These are phyloP conservation scores for Scutellaria minor DNA, from an alignment of 257 asterid species.

Conservation along the genomic window DNA sequence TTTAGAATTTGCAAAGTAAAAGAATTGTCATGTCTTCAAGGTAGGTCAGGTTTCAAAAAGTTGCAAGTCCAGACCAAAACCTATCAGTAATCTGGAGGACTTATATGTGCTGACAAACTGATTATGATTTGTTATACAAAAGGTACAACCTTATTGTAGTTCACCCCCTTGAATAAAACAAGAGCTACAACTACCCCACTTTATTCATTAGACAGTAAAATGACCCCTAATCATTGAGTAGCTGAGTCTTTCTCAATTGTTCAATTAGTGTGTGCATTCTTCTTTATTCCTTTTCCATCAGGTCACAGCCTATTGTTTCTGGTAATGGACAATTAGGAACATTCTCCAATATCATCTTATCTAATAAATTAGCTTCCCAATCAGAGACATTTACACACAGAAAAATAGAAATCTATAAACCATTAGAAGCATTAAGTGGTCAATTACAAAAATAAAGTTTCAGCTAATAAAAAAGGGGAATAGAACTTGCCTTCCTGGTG, in stretches of 20 bases:
- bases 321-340: background rate
- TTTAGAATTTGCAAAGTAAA: background rate
- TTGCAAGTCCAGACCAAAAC: background rate
- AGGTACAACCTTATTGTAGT: conserved; percentile 2
- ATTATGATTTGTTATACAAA: background rate
- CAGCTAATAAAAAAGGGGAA: conserved; percentile 17
- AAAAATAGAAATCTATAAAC: background rate
- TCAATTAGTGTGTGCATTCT: background rate
- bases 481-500: conserved; percentile 72
- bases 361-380: background rate
- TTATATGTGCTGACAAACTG: background rate
- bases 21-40: background rate
- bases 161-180: too few relatives aligned
- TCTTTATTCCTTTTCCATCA: conserved; percentile 17
- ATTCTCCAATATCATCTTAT: conserved; percentile 7
- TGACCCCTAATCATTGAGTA: background rate
- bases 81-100: background rate
- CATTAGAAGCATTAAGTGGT: background rate
- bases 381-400: background rate
- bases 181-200: too few relatives aligned
- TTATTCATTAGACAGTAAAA: too few relatives aligned
- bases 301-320: background rate
- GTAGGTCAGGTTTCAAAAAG: background rate
- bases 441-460: background rate
- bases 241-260: conserved; percentile 5